Evolutionary conservation across 2,329 filamentous ascomycete species (phyloP), one percentile per base, ranked within the genome.

Genomic region (Exophiala oligosperma): DNA sequence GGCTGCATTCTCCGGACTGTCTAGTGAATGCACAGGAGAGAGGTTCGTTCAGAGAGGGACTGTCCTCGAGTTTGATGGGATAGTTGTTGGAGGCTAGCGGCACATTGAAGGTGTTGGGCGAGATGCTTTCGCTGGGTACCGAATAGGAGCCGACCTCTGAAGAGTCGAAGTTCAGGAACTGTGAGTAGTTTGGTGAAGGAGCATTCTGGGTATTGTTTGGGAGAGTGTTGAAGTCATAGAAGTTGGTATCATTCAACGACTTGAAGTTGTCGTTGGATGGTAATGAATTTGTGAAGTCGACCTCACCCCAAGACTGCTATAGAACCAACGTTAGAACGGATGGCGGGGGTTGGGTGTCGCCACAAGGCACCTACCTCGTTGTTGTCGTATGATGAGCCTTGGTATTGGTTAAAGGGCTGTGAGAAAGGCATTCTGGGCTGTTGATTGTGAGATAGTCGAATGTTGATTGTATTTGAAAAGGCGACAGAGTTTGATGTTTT

Each of bases 131-230:
- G 52, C 52, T 58, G 37, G 57, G 44, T 14, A 57, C 49, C 7
- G 58, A 52, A 37, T 49, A 52, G 14, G 61, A 58, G 26, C 46
- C 52, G 9, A 53, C 46, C 28, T 59, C 61, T 32, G 56, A 54
- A 28, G 57, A 55, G 26, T 61, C 61, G 52, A 61, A 60, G 43
- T 63, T 61, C 24, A 63, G 49, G 32, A 59, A 63, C 43, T 63
- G 61, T 12, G 54, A 58, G 40, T 58, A 63, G 53, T 58, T 56
- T 7, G 61, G 58, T 23, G 58, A 63, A 14, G 55, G 57, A n/a
- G 53, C 49, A 48, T 49, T 52, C 52, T 63, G 57, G 28, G 41
- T 43, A 17, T 37, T 37, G 21, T 52, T n/a, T 21, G 53, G 52
- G 7, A 57, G 29, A 35, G 32, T 17, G 35, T 54, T 51, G 32